Conservation (phyloP, 2,329 filamentous ascomycete species). For the Celoporthe dispersa region DNA sequence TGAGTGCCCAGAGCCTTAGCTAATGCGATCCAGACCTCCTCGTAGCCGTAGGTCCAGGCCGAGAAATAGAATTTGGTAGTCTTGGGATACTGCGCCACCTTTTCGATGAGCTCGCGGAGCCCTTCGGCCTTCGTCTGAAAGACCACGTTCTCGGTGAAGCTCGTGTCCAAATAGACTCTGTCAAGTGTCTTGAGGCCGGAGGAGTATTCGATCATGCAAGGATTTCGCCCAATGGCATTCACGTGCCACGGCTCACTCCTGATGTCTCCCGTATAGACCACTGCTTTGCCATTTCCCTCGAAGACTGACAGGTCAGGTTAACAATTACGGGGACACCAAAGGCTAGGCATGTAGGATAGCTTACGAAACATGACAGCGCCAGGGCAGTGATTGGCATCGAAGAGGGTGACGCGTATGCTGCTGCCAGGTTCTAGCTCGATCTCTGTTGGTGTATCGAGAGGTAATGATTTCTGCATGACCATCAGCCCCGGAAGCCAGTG, state of each 20-base stretch:
- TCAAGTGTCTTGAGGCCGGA: conserved; percentile 70
- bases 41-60: conserved; percentile 84
- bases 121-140: conserved; percentile 74
- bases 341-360: conserved; percentile 32
- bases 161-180: conserved; percentile 88
- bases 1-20: conserved; percentile 69
- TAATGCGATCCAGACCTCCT: conserved; percentile 87
- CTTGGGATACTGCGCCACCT: conserved; percentile 69
- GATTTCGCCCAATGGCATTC: conserved; percentile 71
- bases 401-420: conserved; percentile 77
- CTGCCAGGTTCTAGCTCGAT: conserved; percentile 74
- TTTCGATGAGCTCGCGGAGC: conserved; percentile 71
- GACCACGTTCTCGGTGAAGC: conserved; percentile 57
- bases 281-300: conserved; percentile 70
- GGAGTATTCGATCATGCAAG: conserved; percentile 75
- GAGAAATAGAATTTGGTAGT: conserved; percentile 84
- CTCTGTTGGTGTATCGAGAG: conserved; percentile 76
- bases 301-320: conserved; percentile 57
- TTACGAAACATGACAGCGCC: conserved; percentile 86
- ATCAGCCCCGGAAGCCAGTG: conserved; percentile 9
- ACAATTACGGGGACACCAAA: neutral
- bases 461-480: conserved; percentile 69
- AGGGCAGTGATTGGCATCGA: conserved; percentile 91
- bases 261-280: conserved; percentile 89
- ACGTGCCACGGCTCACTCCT: conserved; percentile 88